Percentiles rank a stretch among this genome's conserved stretches.
phyloP scores from a whole-genome alignment of 176 grass and related monocot species.

The Stipa capillata region DNA sequence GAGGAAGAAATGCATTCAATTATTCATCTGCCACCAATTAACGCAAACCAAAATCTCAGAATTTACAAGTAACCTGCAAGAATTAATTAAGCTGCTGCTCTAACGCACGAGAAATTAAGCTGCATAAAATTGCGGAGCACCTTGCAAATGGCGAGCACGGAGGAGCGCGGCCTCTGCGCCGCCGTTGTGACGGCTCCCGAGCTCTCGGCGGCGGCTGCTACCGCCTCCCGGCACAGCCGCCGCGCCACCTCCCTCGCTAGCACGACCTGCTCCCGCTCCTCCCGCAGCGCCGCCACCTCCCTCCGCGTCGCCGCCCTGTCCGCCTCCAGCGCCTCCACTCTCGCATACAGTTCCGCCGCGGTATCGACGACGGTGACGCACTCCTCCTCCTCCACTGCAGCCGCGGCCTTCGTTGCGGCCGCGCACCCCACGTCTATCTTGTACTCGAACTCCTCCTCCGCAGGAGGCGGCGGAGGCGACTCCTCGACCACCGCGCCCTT shows the following conservation, averaged over 20 bases:
- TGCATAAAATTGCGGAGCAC: neutral
- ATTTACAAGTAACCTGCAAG: too few relatives aligned
- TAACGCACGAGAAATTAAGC: too few relatives aligned
- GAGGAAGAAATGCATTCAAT: too few relatives aligned
- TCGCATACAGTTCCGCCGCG: slow-evolving; percentile 4
- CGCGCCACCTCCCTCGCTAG: slow-evolving; percentile 31
- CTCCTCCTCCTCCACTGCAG: neutral
- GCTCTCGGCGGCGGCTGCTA: neutral
- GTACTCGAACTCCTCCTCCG: neutral
- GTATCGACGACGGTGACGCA: neutral
- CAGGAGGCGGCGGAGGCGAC: neutral
- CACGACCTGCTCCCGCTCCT: slow-evolving; percentile 26
- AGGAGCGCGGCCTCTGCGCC: slow-evolving; percentile 3
- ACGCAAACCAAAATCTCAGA: too few relatives aligned
- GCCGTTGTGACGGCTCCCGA: neutral
- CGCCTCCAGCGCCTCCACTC: slow-evolving; percentile 39
- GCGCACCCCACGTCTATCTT: neutral
- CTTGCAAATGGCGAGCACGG: slow-evolving; percentile 35
- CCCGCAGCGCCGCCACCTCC: slow-evolving; percentile 24
- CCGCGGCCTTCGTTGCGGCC: neutral
- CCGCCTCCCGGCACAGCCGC: slow-evolving; percentile 19
- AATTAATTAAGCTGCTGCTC: too few relatives aligned
- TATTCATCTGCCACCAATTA: too few relatives aligned
- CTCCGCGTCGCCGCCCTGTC: slow-evolving; percentile 17
- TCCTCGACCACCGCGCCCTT: neutral